phyloP scores from a whole-genome alignment of 352 stramenopile species.

The Phytopythium vexans region DNA sequence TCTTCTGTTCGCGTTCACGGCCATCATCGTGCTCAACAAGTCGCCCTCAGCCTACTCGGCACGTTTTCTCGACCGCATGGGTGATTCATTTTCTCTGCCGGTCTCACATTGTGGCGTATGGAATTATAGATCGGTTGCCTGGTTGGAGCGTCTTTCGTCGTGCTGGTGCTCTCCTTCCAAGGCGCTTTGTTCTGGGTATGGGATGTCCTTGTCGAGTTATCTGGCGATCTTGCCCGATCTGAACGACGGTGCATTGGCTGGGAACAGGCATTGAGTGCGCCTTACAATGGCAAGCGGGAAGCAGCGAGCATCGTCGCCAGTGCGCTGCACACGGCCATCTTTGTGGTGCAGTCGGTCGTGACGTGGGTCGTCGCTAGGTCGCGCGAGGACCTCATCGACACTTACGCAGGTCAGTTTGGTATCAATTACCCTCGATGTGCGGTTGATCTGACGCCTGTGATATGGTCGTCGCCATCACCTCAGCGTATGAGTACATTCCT shows the following conservation, averaged over 20 bases:
- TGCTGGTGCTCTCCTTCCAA: slow-evolving; percentile 70
- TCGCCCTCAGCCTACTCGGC: slow-evolving; percentile 77
- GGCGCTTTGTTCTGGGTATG: slow-evolving; percentile 68
- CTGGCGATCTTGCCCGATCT: background rate
- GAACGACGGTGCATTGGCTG: background rate
- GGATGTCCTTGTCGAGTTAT: background rate
- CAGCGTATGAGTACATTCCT: slow-evolving; percentile 84
- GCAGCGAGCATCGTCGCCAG: slow-evolving; percentile 45
- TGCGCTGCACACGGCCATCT: slow-evolving; percentile 50
- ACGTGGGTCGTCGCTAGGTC: slow-evolving; percentile 65
- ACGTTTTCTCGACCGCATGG: slow-evolving; percentile 4
- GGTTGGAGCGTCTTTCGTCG: slow-evolving; percentile 57
- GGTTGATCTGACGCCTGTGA: background rate
- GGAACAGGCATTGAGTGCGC: slow-evolving; percentile 34
- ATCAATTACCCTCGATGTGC: background rate
- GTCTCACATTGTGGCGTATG: slow-evolving; percentile 2
- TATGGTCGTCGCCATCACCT: background rate
- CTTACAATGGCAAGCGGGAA: slow-evolving; percentile 22
- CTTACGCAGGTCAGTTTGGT: slow-evolving; percentile 58
- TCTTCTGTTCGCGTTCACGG: slow-evolving; percentile 70
- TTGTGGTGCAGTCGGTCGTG: slow-evolving; percentile 52
- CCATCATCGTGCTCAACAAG: slow-evolving; percentile 80
- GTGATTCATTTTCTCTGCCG: background rate
- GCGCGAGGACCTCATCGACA: slow-evolving; percentile 85
- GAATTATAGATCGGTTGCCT: slow-evolving; percentile 62